phyloP scores from a whole-genome alignment of 2,329 filamentous ascomycete species.

The Cyphellophora attinorum region DNA sequence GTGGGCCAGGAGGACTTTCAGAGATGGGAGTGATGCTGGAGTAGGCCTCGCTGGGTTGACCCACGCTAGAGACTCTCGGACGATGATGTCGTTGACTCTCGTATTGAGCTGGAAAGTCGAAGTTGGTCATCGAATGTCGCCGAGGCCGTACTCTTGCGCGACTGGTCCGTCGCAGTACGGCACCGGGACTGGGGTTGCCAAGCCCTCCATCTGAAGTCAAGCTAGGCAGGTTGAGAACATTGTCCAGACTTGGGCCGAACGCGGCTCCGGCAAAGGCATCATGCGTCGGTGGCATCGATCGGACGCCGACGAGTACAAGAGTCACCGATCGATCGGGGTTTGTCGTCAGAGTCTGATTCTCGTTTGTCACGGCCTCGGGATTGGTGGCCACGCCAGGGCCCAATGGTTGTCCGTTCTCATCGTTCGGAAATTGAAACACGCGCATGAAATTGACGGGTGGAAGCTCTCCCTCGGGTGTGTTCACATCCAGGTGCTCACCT shows the following conservation, averaged over 20 bases:
- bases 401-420: constrained; percentile 24
- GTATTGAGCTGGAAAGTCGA: constrained; percentile 39
- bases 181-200: constrained; percentile 36
- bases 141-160: constrained; percentile 45
- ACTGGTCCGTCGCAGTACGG: constrained; percentile 35
- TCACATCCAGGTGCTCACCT: constrained; percentile 29
- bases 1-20: constrained; percentile 49
- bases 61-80: constrained; percentile 21
- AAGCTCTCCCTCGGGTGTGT: constrained; percentile 31
- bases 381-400: constrained; percentile 14
- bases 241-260: constrained; percentile 31
- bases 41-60: constrained; percentile 7
- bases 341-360: constrained; percentile 19
- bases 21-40: constrained; percentile 26
- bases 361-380: constrained; percentile 14
- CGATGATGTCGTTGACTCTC: constrained; percentile 44
- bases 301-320: constrained; percentile 60
- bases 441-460: constrained; percentile 58
- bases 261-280: constrained; percentile 23
- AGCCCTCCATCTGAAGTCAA: constrained; percentile 33
- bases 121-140: constrained; percentile 44
- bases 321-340: constrained; percentile 52
- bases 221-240: constrained; percentile 35
- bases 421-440: constrained; percentile 58
- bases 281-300: constrained; percentile 50